phyloP scores from a whole-genome alignment of 441 rosid genomes.

The Croton setiger region DNA sequence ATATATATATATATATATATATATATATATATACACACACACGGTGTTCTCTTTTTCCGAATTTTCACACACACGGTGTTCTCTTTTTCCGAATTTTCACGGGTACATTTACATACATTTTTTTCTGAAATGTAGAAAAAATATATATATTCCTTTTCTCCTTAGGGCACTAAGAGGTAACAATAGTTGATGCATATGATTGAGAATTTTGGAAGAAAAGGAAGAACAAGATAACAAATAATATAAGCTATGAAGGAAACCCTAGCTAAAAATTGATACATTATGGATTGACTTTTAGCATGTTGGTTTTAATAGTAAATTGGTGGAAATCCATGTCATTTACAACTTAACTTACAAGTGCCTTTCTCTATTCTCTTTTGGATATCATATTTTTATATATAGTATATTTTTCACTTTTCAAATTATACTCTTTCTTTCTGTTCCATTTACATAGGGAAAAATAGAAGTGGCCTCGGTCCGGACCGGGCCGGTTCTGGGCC shows the following conservation, averaged over 20 bases:
- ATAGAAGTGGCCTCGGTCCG: too few species aligned
- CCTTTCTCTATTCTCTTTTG: neutral
- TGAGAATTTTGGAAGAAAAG: neutral
- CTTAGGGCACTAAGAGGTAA: neutral
- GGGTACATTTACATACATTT: too few species aligned
- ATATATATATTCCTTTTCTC: neutral
- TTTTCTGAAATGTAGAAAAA: too few species aligned
- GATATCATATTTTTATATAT: neutral
- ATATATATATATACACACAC: too few species aligned
- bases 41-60: too few species aligned
- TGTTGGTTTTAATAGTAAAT: neutral
- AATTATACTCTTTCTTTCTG: too few species aligned
- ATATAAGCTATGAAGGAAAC: neutral
- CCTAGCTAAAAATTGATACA: neutral
- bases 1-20: too few species aligned
- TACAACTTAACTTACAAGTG: neutral
- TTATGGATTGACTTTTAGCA: neutral
- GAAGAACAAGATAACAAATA: neutral
- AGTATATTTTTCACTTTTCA: too few species aligned
- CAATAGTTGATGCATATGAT: neutral
- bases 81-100: too few species aligned
- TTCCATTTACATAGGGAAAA: too few species aligned
- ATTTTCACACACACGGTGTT: too few species aligned
- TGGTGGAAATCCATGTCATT: conserved; percentile 8
- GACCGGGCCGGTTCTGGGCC: too few species aligned